phyloP scores from a whole-genome alignment of 495 filamentous ascomycete species.

The Talaromyces trachyspermus region DNA sequence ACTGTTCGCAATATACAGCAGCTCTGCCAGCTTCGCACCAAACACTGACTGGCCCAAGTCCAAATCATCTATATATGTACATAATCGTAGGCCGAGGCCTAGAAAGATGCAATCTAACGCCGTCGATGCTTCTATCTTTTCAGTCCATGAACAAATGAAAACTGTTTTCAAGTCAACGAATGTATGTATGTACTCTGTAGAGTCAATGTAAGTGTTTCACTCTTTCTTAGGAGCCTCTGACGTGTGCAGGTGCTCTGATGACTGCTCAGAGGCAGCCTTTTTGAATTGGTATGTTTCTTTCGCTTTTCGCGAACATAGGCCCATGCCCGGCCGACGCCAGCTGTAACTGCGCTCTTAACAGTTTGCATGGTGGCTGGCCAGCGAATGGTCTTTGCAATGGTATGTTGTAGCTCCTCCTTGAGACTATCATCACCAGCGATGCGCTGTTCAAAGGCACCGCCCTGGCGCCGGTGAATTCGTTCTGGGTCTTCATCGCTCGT shows the following conservation, averaged over 20 bases:
- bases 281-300: constrained; percentile 48
- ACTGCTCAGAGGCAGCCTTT: constrained; percentile 14
- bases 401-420: constrained; percentile 54
- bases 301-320: constrained; percentile 81
- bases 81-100: neutral
- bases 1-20: too few species aligned
- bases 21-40: too few species aligned
- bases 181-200: neutral
- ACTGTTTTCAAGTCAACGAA: neutral
- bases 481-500: constrained; percentile 55
- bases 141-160: constrained; percentile 4
- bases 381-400: constrained; percentile 76
- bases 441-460: constrained; percentile 75
- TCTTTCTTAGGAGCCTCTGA: constrained; percentile 15
- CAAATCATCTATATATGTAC: constrained; percentile 2
- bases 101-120: constrained; percentile 7
- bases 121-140: constrained; percentile 4
- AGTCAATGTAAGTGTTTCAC: constrained; percentile 1
- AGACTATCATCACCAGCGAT: constrained; percentile 68
- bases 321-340: constrained; percentile 59
- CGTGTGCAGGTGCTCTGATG: constrained; percentile 7
- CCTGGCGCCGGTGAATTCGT: constrained; percentile 63
- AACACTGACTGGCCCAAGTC: neutral
- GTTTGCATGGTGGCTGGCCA: constrained; percentile 88
- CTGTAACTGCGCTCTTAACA: constrained; percentile 71